phyloP scores from a whole-genome alignment of 768 basidiomycete species.

The Collybia mongolica region DNA sequence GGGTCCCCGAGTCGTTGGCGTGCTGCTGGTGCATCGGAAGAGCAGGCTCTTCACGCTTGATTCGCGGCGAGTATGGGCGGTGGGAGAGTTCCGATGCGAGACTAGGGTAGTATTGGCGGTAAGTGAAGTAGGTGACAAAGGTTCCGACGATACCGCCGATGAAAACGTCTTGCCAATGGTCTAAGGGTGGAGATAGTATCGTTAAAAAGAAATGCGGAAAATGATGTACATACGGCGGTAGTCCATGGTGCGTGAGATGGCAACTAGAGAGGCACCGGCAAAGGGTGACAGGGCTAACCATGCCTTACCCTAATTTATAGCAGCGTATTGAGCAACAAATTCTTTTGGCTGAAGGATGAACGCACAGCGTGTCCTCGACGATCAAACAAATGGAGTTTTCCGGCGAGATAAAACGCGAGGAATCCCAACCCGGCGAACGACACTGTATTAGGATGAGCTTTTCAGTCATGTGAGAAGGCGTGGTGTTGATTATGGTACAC shows the following conservation, averaged over 20 bases:
- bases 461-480: background rate
- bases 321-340: background rate
- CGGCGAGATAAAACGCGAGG: slow-evolving; percentile 84
- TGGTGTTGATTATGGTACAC: slow-evolving; percentile 23
- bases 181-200: slow-evolving; percentile 31
- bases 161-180: slow-evolving; percentile 92
- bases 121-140: slow-evolving; percentile 67
- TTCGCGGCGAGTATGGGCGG: slow-evolving; percentile 70
- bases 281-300: slow-evolving; percentile 85
- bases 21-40: slow-evolving; percentile 38
- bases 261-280: slow-evolving; percentile 72
- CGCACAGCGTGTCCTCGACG: slow-evolving; percentile 67
- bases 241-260: slow-evolving; percentile 90
- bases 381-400: slow-evolving; percentile 92
- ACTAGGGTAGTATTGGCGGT: slow-evolving; percentile 84
- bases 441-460: slow-evolving; percentile 43
- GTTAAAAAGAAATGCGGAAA: slow-evolving; percentile 8
- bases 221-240: slow-evolving; percentile 64
- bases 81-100: slow-evolving; percentile 63
- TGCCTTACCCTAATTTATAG: slow-evolving; percentile 57
- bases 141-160: slow-evolving; percentile 78
- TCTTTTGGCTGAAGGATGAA: slow-evolving; percentile 1
- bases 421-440: slow-evolving; percentile 94
- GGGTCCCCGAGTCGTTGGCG: slow-evolving; percentile 2
- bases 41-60: slow-evolving; percentile 41